Evolutionary conservation across 768 basidiomycete genomes (phyloP).

Genomic region (Pholiota conissans): DNA sequence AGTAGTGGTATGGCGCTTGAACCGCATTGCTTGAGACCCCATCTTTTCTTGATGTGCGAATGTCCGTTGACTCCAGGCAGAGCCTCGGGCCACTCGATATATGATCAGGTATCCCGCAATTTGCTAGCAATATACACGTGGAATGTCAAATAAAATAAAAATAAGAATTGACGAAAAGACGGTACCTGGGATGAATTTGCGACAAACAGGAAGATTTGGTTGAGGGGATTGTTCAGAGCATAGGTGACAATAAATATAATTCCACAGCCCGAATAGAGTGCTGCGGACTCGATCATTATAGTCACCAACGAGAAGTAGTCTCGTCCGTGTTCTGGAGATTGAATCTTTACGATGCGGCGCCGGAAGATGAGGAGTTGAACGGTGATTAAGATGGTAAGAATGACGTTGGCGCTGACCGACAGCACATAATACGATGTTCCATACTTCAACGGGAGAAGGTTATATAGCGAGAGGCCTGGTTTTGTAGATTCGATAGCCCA

Average conservation of each 20-base stretch:
- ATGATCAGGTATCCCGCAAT: conserved; percentile 6
- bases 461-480: conserved; percentile 37
- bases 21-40: not conserved
- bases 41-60: conserved; percentile 2
- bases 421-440: conserved; percentile 36
- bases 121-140: not conserved
- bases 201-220: conserved; percentile 34
- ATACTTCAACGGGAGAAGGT: conserved; percentile 27
- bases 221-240: conserved; percentile 34
- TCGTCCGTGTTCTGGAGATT: conserved; percentile 31
- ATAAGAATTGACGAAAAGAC: not conserved
- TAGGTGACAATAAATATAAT: conserved; percentile 38
- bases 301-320: conserved; percentile 34
- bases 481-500: conserved; percentile 41
- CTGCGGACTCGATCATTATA: conserved; percentile 41
- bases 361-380: conserved; percentile 32
- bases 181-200: conserved; percentile 35
- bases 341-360: conserved; percentile 22
- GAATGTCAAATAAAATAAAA: not conserved
- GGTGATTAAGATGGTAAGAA: conserved; percentile 35
- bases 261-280: conserved; percentile 38
- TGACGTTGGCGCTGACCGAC: conserved; percentile 37
- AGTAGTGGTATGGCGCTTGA: not conserved
- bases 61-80: conserved; percentile 4
- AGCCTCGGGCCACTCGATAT: conserved; percentile 5